phyloP scores from a whole-genome alignment of 2,329 filamentous ascomycete genomes.

The Phoma sp. region DNA sequence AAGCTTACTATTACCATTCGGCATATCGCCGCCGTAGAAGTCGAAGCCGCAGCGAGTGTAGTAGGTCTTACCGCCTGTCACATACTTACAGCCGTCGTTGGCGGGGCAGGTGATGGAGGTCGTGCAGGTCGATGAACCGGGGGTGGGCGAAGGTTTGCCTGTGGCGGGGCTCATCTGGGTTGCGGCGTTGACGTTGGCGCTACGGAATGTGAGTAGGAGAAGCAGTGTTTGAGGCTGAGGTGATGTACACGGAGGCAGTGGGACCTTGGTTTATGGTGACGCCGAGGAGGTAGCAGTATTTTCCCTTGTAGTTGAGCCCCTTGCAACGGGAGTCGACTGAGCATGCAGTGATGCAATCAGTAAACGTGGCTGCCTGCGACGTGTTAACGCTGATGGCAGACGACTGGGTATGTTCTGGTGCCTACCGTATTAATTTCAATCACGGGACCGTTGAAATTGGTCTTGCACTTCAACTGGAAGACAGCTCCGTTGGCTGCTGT shows the following conservation, averaged over 20 bases:
- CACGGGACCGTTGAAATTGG: constrained; percentile 16
- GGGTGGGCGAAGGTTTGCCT: not conserved
- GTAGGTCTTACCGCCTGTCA: constrained; percentile 1
- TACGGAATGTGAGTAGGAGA: not conserved
- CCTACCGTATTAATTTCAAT: constrained; percentile 10
- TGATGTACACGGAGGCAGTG: not conserved
- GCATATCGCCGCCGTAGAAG: constrained; percentile 19
- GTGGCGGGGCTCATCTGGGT: not conserved
- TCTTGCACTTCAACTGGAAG: constrained; percentile 18
- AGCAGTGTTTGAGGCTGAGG: not conserved
- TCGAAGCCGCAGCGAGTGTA: constrained; percentile 16
- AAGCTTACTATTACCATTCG: not conserved
- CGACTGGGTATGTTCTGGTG: not conserved
- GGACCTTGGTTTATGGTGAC: constrained; percentile 1
- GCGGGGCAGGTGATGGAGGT: constrained; percentile 8
- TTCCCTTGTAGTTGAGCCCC: constrained; percentile 16
- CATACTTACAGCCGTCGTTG: constrained; percentile 16
- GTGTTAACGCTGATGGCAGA: not conserved
- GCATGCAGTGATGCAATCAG: constrained; percentile 22
- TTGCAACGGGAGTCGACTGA: constrained; percentile 7
- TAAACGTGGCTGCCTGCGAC: constrained; percentile 12
- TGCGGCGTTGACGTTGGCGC: constrained; percentile 4
- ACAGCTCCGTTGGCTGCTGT: constrained; percentile 16
- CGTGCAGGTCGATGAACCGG: constrained; percentile 4
- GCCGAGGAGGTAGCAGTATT: constrained; percentile 25